phyloP scores from a whole-genome alignment of 768 basidiomycete genomes.

The Lactifluus rugatus region DNA sequence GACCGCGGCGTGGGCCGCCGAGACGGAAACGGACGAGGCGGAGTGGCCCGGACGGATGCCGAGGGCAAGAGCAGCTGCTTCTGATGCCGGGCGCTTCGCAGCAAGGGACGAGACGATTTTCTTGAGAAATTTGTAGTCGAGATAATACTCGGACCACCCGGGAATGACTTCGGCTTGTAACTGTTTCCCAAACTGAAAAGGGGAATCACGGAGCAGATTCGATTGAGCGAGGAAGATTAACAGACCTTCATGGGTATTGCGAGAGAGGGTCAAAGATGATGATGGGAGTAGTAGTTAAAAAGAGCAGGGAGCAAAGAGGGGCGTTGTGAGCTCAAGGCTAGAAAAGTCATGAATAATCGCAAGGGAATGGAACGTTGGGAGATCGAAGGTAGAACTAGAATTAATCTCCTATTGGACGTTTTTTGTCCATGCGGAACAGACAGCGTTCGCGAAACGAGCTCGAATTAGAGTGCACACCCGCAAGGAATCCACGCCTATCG shows the following conservation, averaged over 20 bases:
- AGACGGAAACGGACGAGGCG: constrained; percentile 26
- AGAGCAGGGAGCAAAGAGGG: not conserved
- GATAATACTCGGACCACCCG: constrained; percentile 91
- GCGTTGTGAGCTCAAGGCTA: not conserved
- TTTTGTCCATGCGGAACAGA: not conserved
- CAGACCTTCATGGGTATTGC: constrained; percentile 26
- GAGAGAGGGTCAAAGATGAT: constrained; percentile 5
- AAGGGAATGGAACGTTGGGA: not conserved
- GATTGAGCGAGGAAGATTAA: not conserved
- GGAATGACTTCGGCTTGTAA: constrained; percentile 94
- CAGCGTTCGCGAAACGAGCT: not conserved
- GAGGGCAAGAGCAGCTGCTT: constrained; percentile 78
- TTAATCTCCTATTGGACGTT: not conserved
- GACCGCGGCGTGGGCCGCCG: constrained; percentile 24
- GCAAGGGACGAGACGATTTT: constrained; percentile 96
- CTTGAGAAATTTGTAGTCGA: constrained; percentile 97
- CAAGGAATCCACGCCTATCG: constrained; percentile 14
- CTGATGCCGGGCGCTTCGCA: constrained; percentile 81
- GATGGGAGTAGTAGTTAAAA: not conserved
- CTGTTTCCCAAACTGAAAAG: constrained; percentile 86
- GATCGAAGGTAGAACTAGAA: not conserved
- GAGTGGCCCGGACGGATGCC: constrained; percentile 65
- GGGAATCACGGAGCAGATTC: not conserved
- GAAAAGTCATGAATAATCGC: not conserved
- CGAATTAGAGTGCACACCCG: not conserved